Evolutionary conservation across 2,329 filamentous ascomycete genomes (phyloP), one percentile per base, ranked within the genome.

Genomic region (Botryotinia calthae): DNA sequence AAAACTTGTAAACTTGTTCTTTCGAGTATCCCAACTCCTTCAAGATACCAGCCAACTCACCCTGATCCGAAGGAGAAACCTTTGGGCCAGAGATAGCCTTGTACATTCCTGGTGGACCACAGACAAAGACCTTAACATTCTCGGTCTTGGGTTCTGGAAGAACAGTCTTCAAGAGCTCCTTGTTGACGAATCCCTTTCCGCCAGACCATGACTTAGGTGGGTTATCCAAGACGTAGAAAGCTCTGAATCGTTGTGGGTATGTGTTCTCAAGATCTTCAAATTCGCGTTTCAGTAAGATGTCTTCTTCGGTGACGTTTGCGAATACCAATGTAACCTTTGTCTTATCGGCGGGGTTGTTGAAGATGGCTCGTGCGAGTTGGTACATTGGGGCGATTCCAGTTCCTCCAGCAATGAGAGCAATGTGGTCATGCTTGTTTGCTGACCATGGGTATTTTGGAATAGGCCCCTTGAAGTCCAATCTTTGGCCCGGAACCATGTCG

Each of bases 381-480:
- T 93, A 98, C 95, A 98, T 98, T 78, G 96, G 96, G 18, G 96
- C 96, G 83, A 99, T 97, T 75, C 96, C 96, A 12, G 96, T 98
- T 76, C 96, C 96, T 79, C 96, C 96, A n/a, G 95, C 94, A 76
- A 99, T 88, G 77, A 95, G 86, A 56, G 89, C 91, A 79, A 97
- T 89, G 86, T 98, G 94, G 74, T 93, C 86, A 86, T 98, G 95
- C 89, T 97, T 98, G 88, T 98, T 98, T 78, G 91, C 81, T 70
- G 89, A 81, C 95, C 95, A 98, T 46, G 89, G 84, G 84, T 98
- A 98, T 85, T 99, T 99, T 79, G 94, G 93, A 56, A 99, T 89
- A 2, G 96, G 96, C 28, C 96, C 96, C 88, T 99, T 98, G 86
- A 99, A 90, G 75, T 95, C 91, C 72, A 99, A 90, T 25, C 87